phyloP scores from a whole-genome alignment of 2,329 filamentous ascomycete species.

The Endothia cerciana region DNA sequence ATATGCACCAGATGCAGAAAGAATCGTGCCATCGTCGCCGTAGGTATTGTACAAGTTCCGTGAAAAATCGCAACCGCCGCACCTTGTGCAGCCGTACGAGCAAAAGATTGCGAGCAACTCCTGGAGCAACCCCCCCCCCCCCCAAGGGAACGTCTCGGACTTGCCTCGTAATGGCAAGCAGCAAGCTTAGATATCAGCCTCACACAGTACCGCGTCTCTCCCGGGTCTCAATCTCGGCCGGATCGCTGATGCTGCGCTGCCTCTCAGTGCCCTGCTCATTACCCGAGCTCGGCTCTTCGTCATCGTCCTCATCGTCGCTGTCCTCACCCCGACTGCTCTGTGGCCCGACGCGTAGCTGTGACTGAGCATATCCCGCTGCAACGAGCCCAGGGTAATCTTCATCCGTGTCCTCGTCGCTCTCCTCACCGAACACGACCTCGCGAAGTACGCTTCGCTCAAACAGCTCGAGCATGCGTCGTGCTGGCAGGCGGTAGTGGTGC shows the following conservation, averaged over 20 bases:
- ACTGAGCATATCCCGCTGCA: slow-evolving; percentile 16
- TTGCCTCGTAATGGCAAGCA: not conserved
- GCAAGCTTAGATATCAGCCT: not conserved
- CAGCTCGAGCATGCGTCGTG: slow-evolving; percentile 87
- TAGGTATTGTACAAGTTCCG: slow-evolving; percentile 25
- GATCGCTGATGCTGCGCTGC: slow-evolving; percentile 55
- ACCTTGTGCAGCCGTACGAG: not conserved
- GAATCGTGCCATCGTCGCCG: slow-evolving; percentile 20
- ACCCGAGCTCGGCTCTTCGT: slow-evolving; percentile 62
- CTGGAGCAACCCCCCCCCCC: no score
- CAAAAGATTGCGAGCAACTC: not conserved
- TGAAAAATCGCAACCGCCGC: slow-evolving; percentile 1
- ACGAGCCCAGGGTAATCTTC: slow-evolving; percentile 28
- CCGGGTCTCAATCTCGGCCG: slow-evolving; percentile 37
- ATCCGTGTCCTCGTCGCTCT: slow-evolving; percentile 45
- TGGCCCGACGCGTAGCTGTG: slow-evolving; percentile 13
- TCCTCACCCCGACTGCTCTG: slow-evolving; percentile 24
- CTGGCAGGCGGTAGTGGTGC: slow-evolving; percentile 85
- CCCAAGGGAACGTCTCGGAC: not conserved
- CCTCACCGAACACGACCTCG: slow-evolving; percentile 81
- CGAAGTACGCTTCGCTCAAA: slow-evolving; percentile 91
- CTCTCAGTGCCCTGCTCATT: slow-evolving; percentile 60
- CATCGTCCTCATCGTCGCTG: slow-evolving; percentile 28
- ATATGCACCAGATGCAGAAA: slow-evolving; percentile 29
- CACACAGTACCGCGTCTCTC: slow-evolving; percentile 22